Conservation (phyloP, 495 filamentous ascomycete genomes). For the Glutinoglossum americanum region DNA sequence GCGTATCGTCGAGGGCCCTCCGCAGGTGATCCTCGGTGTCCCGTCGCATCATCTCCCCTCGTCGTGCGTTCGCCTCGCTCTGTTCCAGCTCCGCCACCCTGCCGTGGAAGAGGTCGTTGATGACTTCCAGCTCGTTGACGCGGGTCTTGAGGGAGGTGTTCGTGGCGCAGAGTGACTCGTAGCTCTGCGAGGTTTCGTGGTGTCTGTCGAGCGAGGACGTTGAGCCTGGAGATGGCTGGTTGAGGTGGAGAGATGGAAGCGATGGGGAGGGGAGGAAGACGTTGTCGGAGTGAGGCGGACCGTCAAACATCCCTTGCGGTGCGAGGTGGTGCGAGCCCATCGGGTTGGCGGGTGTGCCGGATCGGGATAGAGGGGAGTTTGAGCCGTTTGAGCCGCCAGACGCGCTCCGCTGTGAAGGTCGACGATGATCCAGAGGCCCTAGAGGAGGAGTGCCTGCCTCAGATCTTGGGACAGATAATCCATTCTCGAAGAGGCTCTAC, state of each 20-base stretch:
- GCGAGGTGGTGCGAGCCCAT: conserved; percentile 47
- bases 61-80: conserved; percentile 43
- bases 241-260: conserved; percentile 27
- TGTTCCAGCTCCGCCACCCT: conserved; percentile 71
- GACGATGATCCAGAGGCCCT: conserved; percentile 32
- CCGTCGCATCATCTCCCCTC: conserved; percentile 25
- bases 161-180: conserved; percentile 51
- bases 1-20: conserved; percentile 49
- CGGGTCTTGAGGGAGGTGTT: conserved; percentile 75
- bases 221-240: conserved; percentile 46
- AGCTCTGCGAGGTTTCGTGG: conserved; percentile 53
- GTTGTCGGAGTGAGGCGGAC: conserved; percentile 40
- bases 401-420: conserved; percentile 46
- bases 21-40: conserved; percentile 36
- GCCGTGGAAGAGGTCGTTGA: conserved; percentile 84
- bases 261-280: conserved; percentile 37
- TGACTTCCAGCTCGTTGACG: conserved; percentile 82
- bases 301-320: conserved; percentile 60
- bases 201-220: conserved; percentile 52
- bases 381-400: conserved; percentile 58
- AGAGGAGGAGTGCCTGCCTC: conserved; percentile 32
- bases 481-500: conserved; percentile 37
- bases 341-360: conserved; percentile 48
- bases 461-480: conserved; percentile 32
- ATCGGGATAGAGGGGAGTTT: conserved; percentile 71